These are phyloP conservation scores for Tephrocybe sp. DNA, from an alignment of 768 basidiomycete genomes.

Conservation along the genomic window DNA sequence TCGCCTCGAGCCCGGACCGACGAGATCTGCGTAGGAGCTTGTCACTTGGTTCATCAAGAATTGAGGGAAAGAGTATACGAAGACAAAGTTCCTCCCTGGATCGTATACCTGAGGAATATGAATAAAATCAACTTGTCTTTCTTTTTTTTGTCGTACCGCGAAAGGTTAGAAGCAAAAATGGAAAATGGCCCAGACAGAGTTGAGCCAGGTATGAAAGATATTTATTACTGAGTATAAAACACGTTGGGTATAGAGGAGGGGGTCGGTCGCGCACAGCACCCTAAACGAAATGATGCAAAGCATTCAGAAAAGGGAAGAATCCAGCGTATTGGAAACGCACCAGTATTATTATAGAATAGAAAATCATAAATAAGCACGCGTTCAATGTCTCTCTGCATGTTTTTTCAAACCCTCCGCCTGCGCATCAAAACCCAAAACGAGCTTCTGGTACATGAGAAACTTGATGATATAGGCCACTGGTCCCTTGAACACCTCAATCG, in stretches of 20 bases:
- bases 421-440: slow-evolving; percentile 45
- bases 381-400: slow-evolving; percentile 37
- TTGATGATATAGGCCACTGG: slow-evolving; percentile 51
- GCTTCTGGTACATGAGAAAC: slow-evolving; percentile 37
- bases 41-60: not conserved
- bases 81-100: not conserved
- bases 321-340: not conserved
- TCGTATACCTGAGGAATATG: slow-evolving; percentile 6
- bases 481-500: slow-evolving; percentile 58
- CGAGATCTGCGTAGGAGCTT: not conserved
- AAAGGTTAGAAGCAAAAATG: not conserved
- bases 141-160: not conserved
- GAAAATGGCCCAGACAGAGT: too few species aligned
- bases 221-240: not conserved
- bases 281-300: too few species aligned
- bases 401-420: slow-evolving; percentile 58
- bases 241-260: not conserved
- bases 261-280: too few species aligned
- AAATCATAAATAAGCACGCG: not conserved
- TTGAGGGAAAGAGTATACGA: not conserved
- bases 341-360: not conserved
- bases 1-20: not conserved
- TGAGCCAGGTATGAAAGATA: too few species aligned
- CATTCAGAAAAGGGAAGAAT: not conserved
- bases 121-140: not conserved